Evolutionary conservation across 2,329 filamentous ascomycete genomes (phyloP).

Genomic region (Fusarium clavum): DNA sequence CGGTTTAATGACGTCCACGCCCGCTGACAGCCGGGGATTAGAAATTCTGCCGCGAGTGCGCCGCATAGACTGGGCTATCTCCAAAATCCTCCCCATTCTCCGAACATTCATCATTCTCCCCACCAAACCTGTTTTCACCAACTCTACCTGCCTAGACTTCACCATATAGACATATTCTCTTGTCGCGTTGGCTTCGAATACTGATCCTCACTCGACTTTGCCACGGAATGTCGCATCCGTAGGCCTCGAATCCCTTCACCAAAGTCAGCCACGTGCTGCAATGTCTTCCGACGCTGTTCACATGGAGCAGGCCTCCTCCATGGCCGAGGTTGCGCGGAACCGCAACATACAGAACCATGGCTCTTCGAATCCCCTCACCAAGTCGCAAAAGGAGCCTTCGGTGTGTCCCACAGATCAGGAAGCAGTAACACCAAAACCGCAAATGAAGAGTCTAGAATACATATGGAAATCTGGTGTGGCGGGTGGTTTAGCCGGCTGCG

Average conservation of each 20-base stretch:
- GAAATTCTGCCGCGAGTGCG: conserved; percentile 43
- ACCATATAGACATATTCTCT: not conserved
- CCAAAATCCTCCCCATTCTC: conserved; percentile 37
- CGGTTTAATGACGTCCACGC: conserved; percentile 48
- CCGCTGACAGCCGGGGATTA: conserved; percentile 39
- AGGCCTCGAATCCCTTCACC: conserved; percentile 28
- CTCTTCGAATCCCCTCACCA: conserved; percentile 33
- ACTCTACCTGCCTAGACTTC: not conserved
- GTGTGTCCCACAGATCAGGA: conserved; percentile 64
- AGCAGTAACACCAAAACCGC: conserved; percentile 56
- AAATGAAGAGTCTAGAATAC: conserved; percentile 81
- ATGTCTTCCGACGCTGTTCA: conserved; percentile 68
- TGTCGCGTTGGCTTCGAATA: conserved; percentile 19
- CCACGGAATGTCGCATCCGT: conserved; percentile 45
- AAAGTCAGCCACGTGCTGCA: conserved; percentile 46
- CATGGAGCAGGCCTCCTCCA: conserved; percentile 68
- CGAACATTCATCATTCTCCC: conserved; percentile 23
- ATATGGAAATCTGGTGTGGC: conserved; percentile 85
- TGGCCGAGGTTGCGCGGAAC: conserved; percentile 63
- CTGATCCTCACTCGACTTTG: conserved; percentile 3
- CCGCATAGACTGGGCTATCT: conserved; percentile 29
- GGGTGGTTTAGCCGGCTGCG: conserved; percentile 91
- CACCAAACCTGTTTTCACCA: conserved; percentile 19
- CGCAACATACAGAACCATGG: conserved; percentile 48
- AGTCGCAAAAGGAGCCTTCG: conserved; percentile 51